Evolutionary conservation across 257 asterid genomes (phyloP), one percentile per base, ranked within the genome.

Genomic region (Plantago major): DNA sequence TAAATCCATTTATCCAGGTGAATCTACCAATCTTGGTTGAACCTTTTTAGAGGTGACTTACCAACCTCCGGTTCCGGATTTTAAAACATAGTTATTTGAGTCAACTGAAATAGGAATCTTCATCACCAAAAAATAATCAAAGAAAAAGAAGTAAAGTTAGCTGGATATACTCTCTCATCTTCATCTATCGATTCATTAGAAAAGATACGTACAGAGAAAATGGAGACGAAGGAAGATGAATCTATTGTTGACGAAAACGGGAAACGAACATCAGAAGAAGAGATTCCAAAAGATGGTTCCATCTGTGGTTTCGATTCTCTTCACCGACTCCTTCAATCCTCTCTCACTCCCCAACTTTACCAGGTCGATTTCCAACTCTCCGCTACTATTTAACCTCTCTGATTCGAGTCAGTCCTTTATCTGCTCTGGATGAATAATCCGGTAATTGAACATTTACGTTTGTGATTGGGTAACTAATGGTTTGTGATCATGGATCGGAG

Each of bases 261-360:
- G 40, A 33, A 33, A 1, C 1, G 5, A 38, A 15, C 47, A 28
- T 3, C 73, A 53, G n/a, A 14, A 52, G 11, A 11, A 28, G 80
- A 71, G 51, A 59, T 43, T 55, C 53, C 62, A 1, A 76, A 68
- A 28, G 90, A 83, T 66, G 95, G 84, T 74, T 89, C 97, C 15
- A 72, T 88, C 44, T 76, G 88, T 60, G 97, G 99, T 9, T 89
- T 82, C 81, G 90, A 92, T 56, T 92, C 97, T 22, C 82, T 92
- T 60, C 86, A 92, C 76, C 87, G 65, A 14, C 94, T 92, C 69
- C 94, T 89, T 58, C 83, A 82, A 66, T 70, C 95, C 10, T 80
- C 90, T 57, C 96, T 89, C 67, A 68, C 73, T 55, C 91, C 97
- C 51, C 89, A 76, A 45, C 71, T 78, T 72, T 89, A 78, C 30